Evolutionary conservation across 164 flowering plant genomes (phyloP), one percentile per base, ranked within the genome.

Genomic region (Malania oleifera): DNA sequence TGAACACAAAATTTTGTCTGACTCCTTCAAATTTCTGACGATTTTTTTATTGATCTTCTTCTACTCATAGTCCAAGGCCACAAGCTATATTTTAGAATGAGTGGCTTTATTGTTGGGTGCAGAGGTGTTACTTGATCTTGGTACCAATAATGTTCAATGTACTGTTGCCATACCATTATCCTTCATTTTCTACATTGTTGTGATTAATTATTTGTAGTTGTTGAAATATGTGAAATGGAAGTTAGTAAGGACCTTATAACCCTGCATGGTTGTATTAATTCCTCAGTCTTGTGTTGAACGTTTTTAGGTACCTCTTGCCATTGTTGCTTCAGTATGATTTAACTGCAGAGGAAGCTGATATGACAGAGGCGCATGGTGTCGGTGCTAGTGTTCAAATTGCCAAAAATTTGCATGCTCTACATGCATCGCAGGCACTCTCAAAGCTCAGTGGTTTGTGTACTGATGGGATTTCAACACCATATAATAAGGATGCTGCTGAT

Each of bases 311-410:
- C 69, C 89, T 91, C 41, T 68, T 95, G 64, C 99, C 99, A 1
- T 70, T 91, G 77, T 73, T 95, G 73, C 86, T 95, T 68, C 97
- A 91, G 74, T 95, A 85, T 76, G 99, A 95, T 72, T 86, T 97
- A 40, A 95, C 99, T 44, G 99, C 99, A 10, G 96, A 91, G 41
- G 95, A 83, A 74, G 74, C 96, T 71, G 88, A 85, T 57, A 62
- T 60, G 46, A 65, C 63, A 19, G 96, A 85, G 65, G 83, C 99
- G 26, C 93, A 79, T 77, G 95, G 97, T 58, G 97, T 95, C 74
- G 99, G 99, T 62, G 79, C 79, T 57, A 91, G 93, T 71, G 95
- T 95, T 59, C 99, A 95, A 71, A 82, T 77, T 71, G 91, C 93
- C 20, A 95, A 95, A 71, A 95, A 95, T 62, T 58, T 74, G 77